Base-by-base conservation (phyloP, 306 rosid species). In the Alnus rubra region DNA sequence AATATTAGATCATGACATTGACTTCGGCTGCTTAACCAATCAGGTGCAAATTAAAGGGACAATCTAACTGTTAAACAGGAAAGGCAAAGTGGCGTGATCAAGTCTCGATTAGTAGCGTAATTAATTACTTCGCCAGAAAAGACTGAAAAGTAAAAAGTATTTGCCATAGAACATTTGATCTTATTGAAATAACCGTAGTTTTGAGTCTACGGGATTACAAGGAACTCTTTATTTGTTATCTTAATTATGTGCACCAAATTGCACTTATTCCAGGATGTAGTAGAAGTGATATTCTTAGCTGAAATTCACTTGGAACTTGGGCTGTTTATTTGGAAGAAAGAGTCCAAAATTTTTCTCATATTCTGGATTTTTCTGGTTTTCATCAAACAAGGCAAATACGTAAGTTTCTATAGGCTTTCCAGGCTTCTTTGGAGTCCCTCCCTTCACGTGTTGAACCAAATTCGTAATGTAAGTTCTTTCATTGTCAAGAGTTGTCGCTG, bases 351-450 rank as follows among this genome's bases (percentile, higher is more conserved):
- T 23, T 30, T 74, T 79, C 84, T 88, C 87, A 44, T 5, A 58
- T 9, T 75, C 80, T 0, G 53, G 82, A 0, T 1, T 44, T 47
- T 79, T 87, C 59, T 50, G 28, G 48, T 84, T 82, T 76, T 87
- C 88, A 69, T 87, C 77, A 80, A 87, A 87, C 86, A 82, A 74
- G 54, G 90, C 75, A 78, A 83, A 85, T 42, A 88, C 8, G 2
- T 81, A 88, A 28, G 91, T 79, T 19, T 88, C 88, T 7, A 88
- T 63, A 10, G 79, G 69, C 28, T 2, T 75, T 18, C 74, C 79
- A 2, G 75, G 82, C 76, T 45, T 83, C 85, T 83, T 83, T 11
- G 87, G 91, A 8, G 86, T 88, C 60, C 89, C 89, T 12, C 55
- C 54, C 81, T 69, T 79, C 23, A 85, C 87, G 72, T 86, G 88